Evolutionary conservation across 805 yeast genomes (phyloP).

Genomic region (Pichia pseudocactophila): DNA sequence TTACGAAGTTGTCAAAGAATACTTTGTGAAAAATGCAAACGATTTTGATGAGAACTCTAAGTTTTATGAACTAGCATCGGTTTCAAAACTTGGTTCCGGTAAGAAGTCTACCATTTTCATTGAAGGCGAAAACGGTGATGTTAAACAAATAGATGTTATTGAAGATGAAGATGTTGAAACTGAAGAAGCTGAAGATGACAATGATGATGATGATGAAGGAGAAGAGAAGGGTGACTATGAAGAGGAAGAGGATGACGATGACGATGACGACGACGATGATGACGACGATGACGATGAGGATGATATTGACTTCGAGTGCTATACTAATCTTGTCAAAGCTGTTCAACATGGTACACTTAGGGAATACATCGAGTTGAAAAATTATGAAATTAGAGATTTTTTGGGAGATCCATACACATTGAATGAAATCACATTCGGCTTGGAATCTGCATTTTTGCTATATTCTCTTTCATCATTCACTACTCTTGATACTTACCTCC

Average conservation of each 20-base stretch:
- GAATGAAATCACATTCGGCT: slow-evolving; percentile 18
- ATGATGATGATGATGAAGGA: slow-evolving; percentile 38
- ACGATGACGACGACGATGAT: slow-evolving; percentile 33
- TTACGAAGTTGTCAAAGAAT: slow-evolving; percentile 17
- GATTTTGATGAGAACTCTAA: slow-evolving; percentile 19
- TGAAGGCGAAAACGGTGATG: slow-evolving; percentile 13
- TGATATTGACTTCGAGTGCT: slow-evolving; percentile 10
- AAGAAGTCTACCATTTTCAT: slow-evolving; percentile 10
- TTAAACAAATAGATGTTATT: slow-evolving; percentile 55
- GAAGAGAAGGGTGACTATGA: slow-evolving; percentile 31
- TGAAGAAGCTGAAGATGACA: slow-evolving; percentile 26
- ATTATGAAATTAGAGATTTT: slow-evolving; percentile 23
- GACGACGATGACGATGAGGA: slow-evolving; percentile 12
- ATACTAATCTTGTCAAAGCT: slow-evolving; percentile 8
- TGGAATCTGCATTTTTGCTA: slow-evolving; percentile 19
- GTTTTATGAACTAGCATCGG: slow-evolving; percentile 22
- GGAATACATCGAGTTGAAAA: slow-evolving; percentile 20
- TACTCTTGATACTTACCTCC: slow-evolving; percentile 18
- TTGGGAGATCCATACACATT: slow-evolving; percentile 27
- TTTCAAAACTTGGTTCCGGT: slow-evolving; percentile 11
- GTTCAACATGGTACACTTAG: slow-evolving; percentile 5
- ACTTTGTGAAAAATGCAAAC: slow-evolving; percentile 17
- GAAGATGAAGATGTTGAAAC: slow-evolving; percentile 71
- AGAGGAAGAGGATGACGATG: slow-evolving; percentile 34
- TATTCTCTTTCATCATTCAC: slow-evolving; percentile 13